These are phyloP conservation scores for Medicago truncatula DNA, from an alignment of 306 rosid genomes.

Conservation along the genomic window DNA sequence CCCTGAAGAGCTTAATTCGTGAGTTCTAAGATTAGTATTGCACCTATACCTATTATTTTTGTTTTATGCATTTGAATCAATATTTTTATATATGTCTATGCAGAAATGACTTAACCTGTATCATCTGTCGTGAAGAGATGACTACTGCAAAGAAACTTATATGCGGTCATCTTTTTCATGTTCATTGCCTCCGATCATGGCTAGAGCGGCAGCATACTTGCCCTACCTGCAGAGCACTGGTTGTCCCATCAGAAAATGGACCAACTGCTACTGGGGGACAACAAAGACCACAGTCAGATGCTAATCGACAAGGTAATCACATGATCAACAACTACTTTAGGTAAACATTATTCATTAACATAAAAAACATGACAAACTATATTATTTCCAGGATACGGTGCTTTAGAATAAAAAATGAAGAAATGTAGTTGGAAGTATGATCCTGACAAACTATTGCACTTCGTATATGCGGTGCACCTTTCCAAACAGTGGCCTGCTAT, in stretches of 20 bases:
- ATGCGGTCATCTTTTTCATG: slow-evolving; percentile 97
- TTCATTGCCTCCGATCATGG: slow-evolving; percentile 98
- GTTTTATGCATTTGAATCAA: slow-evolving; percentile 25
- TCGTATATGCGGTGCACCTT: slow-evolving; percentile 28
- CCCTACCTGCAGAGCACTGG: slow-evolving; percentile 97
- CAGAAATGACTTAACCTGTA: slow-evolving; percentile 97
- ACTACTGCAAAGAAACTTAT: slow-evolving; percentile 92
- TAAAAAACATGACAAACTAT: background rate
- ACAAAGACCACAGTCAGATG: slow-evolving; percentile 70
- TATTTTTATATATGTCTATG: slow-evolving; percentile 41
- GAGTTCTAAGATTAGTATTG: slow-evolving; percentile 49
- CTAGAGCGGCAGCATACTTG: slow-evolving; percentile 98
- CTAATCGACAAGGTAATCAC: slow-evolving; percentile 66
- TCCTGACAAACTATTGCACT: background rate
- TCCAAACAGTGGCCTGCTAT: background rate
- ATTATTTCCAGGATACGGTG: background rate
- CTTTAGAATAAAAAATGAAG: background rate
- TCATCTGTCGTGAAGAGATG: slow-evolving; percentile 99
- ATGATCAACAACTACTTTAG: slow-evolving; percentile 13
- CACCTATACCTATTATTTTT: slow-evolving; percentile 18
- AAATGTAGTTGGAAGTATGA: slow-evolving; percentile 9
- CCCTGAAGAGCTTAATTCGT: slow-evolving; percentile 93
- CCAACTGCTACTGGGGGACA: slow-evolving; percentile 65
- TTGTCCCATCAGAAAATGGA: slow-evolving; percentile 89
- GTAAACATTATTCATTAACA: background rate